These are phyloP conservation scores for Flammula alnicola DNA, from an alignment of 1,284 basidiomycete species.

Conservation along the genomic window DNA sequence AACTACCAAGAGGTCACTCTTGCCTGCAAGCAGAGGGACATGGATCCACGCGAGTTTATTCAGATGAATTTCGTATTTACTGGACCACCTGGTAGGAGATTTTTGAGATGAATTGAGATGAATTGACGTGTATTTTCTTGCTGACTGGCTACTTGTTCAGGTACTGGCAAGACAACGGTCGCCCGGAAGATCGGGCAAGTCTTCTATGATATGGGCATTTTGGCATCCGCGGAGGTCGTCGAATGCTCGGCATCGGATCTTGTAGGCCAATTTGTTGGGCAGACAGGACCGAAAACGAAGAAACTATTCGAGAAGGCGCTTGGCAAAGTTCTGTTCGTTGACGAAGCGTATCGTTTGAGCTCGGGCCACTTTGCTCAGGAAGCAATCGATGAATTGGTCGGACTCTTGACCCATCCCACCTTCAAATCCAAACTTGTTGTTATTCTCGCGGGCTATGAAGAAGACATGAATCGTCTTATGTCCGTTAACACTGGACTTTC, in stretches of 20 bases:
- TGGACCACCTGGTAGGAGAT: constrained; percentile 62
- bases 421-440: constrained; percentile 64
- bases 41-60: constrained; percentile 51
- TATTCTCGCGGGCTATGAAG: constrained; percentile 69
- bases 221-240: constrained; percentile 54
- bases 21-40: constrained; percentile 43
- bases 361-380: constrained; percentile 68
- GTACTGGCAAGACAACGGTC: constrained; percentile 54
- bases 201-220: constrained; percentile 69
- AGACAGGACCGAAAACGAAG: constrained; percentile 68
- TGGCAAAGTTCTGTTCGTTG: constrained; percentile 67
- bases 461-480: constrained; percentile 64
- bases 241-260: constrained; percentile 72
- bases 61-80: constrained; percentile 75
- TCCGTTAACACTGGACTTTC: constrained; percentile 63
- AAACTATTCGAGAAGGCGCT: constrained; percentile 62
- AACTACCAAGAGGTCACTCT: constrained; percentile 56
- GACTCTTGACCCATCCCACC: constrained; percentile 57
- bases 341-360: constrained; percentile 66
- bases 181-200: constrained; percentile 61
- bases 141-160: too few relatives aligned
- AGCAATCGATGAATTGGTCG: constrained; percentile 69
- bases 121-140: too few relatives aligned
- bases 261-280: constrained; percentile 68
- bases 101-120: neutral